Percentiles rank a stretch among this genome's conserved stretches.
These are phyloP conservation scores for Xylariaceae sp. DNA, from an alignment of 2,329 filamentous ascomycete species.

Conservation along the genomic window DNA sequence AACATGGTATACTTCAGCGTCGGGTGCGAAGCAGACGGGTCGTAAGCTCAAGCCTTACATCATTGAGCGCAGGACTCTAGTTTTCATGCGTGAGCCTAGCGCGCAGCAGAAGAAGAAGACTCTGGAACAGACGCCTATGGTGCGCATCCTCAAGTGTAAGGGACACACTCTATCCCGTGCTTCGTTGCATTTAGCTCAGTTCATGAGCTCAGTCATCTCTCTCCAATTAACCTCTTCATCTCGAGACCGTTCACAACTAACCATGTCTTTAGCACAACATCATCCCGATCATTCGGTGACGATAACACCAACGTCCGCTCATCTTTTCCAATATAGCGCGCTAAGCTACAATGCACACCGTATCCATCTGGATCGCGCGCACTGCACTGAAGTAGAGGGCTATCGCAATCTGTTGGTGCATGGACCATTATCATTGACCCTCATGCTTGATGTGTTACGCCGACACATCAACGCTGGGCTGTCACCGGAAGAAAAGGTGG, in stretches of 20 bases:
- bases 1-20: neutral
- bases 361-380: conserved; percentile 78
- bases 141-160: conserved; percentile 24
- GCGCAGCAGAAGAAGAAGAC: conserved; percentile 16
- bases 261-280: conserved; percentile 1
- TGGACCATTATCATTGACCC: conserved; percentile 73
- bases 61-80: conserved; percentile 47
- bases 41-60: conserved; percentile 22
- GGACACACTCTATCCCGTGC: conserved; percentile 20
- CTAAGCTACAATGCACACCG: conserved; percentile 88
- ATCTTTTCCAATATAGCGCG: conserved; percentile 88
- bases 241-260: no score
- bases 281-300: conserved; percentile 41
- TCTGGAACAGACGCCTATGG: conserved; percentile 1
- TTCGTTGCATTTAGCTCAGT: neutral
- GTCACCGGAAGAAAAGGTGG: no score
- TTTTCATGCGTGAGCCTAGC: conserved; percentile 43
- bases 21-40: neutral
- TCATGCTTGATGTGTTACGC: conserved; percentile 68
- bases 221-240: no score
- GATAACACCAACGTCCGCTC: conserved; percentile 61
- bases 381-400: conserved; percentile 67
- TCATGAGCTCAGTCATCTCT: conserved; percentile 11
- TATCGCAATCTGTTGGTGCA: conserved; percentile 77
- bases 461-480: conserved; percentile 36